Evolutionary conservation across 2,329 filamentous ascomycete species (phyloP).

Genomic region (Cladophialophora chaetospira): DNA sequence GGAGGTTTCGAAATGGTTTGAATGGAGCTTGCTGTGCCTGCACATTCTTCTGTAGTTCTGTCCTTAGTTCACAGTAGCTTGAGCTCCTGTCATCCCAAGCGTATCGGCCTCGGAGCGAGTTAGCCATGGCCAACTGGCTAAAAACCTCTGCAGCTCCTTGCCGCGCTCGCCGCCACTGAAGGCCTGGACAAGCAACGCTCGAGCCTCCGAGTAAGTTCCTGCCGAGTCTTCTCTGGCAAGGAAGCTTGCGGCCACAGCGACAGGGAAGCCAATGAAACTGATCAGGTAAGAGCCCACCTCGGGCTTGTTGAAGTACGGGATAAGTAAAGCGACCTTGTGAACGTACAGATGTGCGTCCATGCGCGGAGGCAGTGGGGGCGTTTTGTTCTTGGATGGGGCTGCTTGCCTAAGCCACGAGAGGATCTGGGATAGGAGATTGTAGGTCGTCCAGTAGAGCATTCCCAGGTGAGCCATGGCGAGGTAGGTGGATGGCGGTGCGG

Average conservation of each 20-base stretch:
- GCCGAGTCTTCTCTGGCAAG: slow-evolving; percentile 9
- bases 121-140: slow-evolving; percentile 10
- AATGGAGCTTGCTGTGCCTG: neutral
- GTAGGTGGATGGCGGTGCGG: slow-evolving; percentile 1
- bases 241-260: slow-evolving; percentile 8
- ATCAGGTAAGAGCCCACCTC: slow-evolving; percentile 5
- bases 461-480: slow-evolving; percentile 20
- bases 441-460: slow-evolving; percentile 21
- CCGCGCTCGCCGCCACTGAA: slow-evolving; percentile 6
- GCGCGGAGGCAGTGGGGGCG: neutral
- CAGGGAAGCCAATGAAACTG: slow-evolving; percentile 11
- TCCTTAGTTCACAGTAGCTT: neutral
- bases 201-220: slow-evolving; percentile 7
- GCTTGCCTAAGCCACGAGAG: slow-evolving; percentile 2
- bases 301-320: slow-evolving; percentile 9
- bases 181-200: slow-evolving; percentile 4
- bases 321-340: slow-evolving; percentile 7
- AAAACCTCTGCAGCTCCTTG: slow-evolving; percentile 6
- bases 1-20: neutral
- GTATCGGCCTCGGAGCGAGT: neutral
- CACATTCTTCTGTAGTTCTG: slow-evolving; percentile 3
- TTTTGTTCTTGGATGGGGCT: neutral
- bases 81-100: slow-evolving; percentile 2
- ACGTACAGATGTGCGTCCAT: slow-evolving; percentile 5
- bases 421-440: slow-evolving; percentile 16